These are phyloP conservation scores for Thelephora aurantiotincta DNA, from an alignment of 768 basidiomycete species.

Conservation along the genomic window DNA sequence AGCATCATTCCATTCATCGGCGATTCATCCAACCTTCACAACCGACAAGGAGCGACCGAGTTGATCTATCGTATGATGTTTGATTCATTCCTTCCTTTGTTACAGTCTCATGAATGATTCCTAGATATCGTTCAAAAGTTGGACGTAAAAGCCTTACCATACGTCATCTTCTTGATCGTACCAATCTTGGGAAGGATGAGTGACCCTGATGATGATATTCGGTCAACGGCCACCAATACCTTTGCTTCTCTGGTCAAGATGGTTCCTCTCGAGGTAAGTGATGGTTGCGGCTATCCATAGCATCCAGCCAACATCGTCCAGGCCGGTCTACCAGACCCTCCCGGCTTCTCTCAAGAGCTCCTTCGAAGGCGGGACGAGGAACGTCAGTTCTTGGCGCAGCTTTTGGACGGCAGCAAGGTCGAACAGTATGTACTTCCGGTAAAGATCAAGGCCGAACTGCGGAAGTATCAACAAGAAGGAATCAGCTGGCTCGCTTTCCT, in stretches of 20 bases:
- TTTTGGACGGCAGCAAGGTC: constrained; percentile 91
- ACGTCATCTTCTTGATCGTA: constrained; percentile 92
- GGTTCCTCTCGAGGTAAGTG: constrained; percentile 87
- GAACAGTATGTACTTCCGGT: constrained; percentile 82
- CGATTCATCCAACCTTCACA: constrained; percentile 57
- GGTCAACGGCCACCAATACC: constrained; percentile 90
- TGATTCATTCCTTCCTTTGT: neutral
- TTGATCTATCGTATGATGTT: constrained; percentile 70
- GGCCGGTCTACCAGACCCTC: constrained; percentile 96
- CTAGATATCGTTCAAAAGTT: constrained; percentile 83
- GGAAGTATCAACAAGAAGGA: constrained; percentile 96
- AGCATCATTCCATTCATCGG: constrained; percentile 67
- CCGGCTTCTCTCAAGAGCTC: constrained; percentile 79
- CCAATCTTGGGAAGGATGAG: constrained; percentile 97
- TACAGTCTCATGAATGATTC: constrained; percentile 8
- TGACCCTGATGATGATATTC: constrained; percentile 81
- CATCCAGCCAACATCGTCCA: constrained; percentile 16
- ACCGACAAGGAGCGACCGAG: constrained; percentile 85
- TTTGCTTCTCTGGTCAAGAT: constrained; percentile 97
- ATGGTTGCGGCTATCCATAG: neutral
- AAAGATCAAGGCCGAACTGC: constrained; percentile 81
- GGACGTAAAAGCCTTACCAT: constrained; percentile 90
- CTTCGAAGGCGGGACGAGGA: constrained; percentile 77
- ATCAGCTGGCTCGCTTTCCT: constrained; percentile 98
- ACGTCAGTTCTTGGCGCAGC: constrained; percentile 81